Percentiles rank a stretch among this genome's conserved stretches.
Conservation (phyloP, 2,329 filamentous ascomycete genomes). For the Aspergillus quadrilineatus region DNA sequence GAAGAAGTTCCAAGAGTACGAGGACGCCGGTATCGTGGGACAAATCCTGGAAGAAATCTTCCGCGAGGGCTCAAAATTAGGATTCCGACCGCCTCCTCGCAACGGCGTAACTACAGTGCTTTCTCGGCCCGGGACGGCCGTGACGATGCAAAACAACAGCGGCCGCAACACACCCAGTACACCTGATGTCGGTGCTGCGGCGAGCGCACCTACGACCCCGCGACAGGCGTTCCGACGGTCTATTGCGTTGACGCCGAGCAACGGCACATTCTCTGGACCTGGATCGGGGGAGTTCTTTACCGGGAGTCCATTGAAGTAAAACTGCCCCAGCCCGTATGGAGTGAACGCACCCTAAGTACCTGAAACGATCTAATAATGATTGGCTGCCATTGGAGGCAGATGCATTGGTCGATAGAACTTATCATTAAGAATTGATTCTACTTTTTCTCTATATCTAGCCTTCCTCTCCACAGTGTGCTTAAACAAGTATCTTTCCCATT, state of each 20-base stretch:
- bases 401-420: background rate
- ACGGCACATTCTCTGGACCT: slow-evolving; percentile 41
- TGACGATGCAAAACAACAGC: slow-evolving; percentile 39
- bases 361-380: background rate
- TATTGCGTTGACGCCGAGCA: slow-evolving; percentile 44
- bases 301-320: slow-evolving; percentile 40
- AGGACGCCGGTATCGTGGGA: slow-evolving; percentile 79
- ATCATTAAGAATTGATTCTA: background rate
- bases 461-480: background rate
- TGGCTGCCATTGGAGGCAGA: background rate
- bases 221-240: slow-evolving; percentile 43
- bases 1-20: slow-evolving; percentile 85
- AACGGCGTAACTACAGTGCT: slow-evolving; percentile 33
- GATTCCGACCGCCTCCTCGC: slow-evolving; percentile 56
- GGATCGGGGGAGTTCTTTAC: slow-evolving; percentile 40
- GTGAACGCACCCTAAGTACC: background rate
- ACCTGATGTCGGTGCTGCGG: slow-evolving; percentile 30
- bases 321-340: background rate
- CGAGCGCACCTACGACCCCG: slow-evolving; percentile 42
- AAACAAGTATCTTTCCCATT: too few species aligned
- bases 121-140: slow-evolving; percentile 41
- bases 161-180: slow-evolving; percentile 45
- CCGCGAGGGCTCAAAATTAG: slow-evolving; percentile 58
- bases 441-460: background rate
- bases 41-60: slow-evolving; percentile 87